A percentile compares a stretch with the other conserved stretches of the same genome.
phyloP scores from a whole-genome alignment of 352 stramenopile genomes.

The Pythium rhizo-oryzae region DNA sequence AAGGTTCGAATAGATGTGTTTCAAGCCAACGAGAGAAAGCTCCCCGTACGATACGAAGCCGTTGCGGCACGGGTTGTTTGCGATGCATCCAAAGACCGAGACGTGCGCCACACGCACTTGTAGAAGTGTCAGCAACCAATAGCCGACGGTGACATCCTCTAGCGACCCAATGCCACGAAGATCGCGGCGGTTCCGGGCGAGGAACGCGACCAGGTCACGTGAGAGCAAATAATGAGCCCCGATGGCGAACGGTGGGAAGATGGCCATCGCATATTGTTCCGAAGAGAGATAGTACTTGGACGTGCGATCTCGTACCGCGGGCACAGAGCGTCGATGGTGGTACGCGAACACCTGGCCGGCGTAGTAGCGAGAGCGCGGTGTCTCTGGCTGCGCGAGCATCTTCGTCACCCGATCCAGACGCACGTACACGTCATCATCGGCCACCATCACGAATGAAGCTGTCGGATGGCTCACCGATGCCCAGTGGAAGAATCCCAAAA shows the following conservation, averaged over 20 bases:
- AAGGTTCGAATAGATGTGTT: conserved; percentile 48
- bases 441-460: conserved; percentile 35
- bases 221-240: conserved; percentile 42
- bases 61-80: conserved; percentile 30
- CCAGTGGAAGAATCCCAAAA: conserved; percentile 39
- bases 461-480: background rate
- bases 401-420: background rate
- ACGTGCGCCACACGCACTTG: conserved; percentile 45
- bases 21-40: conserved; percentile 37
- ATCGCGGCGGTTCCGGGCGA: conserved; percentile 22
- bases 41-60: conserved; percentile 45
- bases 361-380: background rate
- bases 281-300: background rate
- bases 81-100: conserved; percentile 42
- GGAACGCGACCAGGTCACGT: conserved; percentile 32
- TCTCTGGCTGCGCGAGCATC: background rate
- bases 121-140: conserved; percentile 44
- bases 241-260: conserved; percentile 31
- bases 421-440: conserved; percentile 52
- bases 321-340: background rate
- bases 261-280: conserved; percentile 17
- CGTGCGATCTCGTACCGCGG: background rate
- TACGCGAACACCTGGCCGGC: background rate
- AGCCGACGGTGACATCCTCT: conserved; percentile 51
- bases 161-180: conserved; percentile 18